Base-by-base conservation (phyloP, 306 rosid genomes). In the Nissolia schottii region DNA sequence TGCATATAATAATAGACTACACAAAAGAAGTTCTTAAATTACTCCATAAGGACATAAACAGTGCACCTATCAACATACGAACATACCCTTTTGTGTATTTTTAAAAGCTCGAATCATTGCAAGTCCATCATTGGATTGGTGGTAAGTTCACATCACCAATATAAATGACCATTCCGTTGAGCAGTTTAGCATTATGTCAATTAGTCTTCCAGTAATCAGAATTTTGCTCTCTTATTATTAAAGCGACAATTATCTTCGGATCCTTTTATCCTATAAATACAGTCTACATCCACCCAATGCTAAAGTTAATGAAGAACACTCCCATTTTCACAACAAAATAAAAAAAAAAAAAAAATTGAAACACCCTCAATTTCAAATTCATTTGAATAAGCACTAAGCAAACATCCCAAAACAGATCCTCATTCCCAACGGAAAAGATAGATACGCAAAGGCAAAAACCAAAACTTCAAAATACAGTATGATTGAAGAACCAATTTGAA, bases 131-230 rank as follows among this genome's bases (percentile, higher is more conserved):
- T 57, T 56, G 12, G 11, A 35, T 25, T 49, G 15, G 37, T 50
- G 15, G 37, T 50, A 53, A 22, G 23, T 15, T 15, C 67, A 49
- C 11, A 50, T 40, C 60, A 24, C 20, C 40, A 19, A 40, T 20
- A 29, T 12, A 38, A 53, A 57, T 43, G 46, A 24, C 38, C 71
- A 73, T 51, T 67, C 27, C 4, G 23, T 24, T n/a, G 28, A 57
- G 61, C 20, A 73, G 60, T n/a, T 60, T 49, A 40, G 35, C 76
- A 40, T 46, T 49, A 22, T 51, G 31, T 12, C 55, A 35, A 32
- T 53, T 50, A 41, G 67, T 35, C 64, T 29, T 22, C 35, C 10
- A 28, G 35, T 18, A 61, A 46, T 69, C 73, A 19, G 37, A 81
- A 40, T 23, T 76, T 48, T 18, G 46, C 2, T 3, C 28, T 56